Evolutionary conservation across 2,329 filamentous ascomycete genomes (phyloP).

Genomic region (Scorias spongiosa): DNA sequence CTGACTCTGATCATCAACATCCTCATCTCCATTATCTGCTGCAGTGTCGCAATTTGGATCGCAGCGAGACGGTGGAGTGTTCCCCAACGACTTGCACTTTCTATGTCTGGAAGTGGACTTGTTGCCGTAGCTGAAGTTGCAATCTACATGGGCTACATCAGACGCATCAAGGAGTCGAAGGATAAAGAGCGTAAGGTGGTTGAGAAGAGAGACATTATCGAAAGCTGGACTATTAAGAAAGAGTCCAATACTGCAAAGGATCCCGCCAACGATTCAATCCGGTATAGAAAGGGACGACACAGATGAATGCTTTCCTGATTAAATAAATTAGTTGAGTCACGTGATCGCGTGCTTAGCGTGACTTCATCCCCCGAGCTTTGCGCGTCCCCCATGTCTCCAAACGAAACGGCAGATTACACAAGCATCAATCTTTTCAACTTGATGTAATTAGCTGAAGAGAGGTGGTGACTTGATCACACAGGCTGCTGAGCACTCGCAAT

Average conservation of each 20-base stretch:
- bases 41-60: conserved; percentile 65
- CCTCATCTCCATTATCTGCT: conserved; percentile 68
- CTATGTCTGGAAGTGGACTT: conserved; percentile 52
- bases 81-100: conserved; percentile 53
- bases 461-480: no score
- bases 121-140: conserved; percentile 64
- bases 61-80: conserved; percentile 61
- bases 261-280: conserved; percentile 18
- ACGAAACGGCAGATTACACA: no score
- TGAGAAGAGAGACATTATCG: conserved; percentile 54
- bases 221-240: conserved; percentile 49
- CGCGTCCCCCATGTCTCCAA: neutral
- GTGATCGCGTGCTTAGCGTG: conserved; percentile 12
- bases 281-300: conserved; percentile 30
- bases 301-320: conserved; percentile 16
- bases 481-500: no score
- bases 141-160: conserved; percentile 61
- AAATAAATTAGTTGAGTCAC: conserved; percentile 2
- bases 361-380: conserved; percentile 2
- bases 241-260: conserved; percentile 8
- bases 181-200: conserved; percentile 42
- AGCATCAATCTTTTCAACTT: no score
- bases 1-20: conserved; percentile 80
- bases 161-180: conserved; percentile 55
- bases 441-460: no score